Conservation (phyloP, 1,284 basidiomycete species). For the Polyporus tsugae region DNA sequence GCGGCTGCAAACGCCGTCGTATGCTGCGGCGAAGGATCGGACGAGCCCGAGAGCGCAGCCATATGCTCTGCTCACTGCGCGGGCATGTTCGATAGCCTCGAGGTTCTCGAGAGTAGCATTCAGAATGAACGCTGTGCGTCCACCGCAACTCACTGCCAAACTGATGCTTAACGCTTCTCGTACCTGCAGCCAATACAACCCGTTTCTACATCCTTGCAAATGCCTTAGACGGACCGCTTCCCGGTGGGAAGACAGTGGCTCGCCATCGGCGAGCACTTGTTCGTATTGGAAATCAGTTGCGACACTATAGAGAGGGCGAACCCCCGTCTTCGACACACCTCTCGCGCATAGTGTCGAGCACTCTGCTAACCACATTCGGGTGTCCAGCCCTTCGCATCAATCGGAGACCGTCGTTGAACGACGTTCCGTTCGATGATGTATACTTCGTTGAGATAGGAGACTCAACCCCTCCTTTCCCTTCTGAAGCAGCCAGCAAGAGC, state of each 20-base stretch:
- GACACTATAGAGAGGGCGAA: slow-evolving; percentile 14
- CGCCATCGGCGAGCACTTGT: slow-evolving; percentile 49
- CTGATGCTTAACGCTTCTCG: slow-evolving; percentile 10
- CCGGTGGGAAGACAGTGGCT: slow-evolving; percentile 26
- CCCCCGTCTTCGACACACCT: slow-evolving; percentile 31
- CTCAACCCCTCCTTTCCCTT: slow-evolving; percentile 25
- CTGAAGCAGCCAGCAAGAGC: slow-evolving; percentile 10
- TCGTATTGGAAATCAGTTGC: slow-evolving; percentile 41
- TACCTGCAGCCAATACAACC: slow-evolving; percentile 63
- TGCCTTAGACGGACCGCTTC: slow-evolving; percentile 38
- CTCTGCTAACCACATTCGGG: slow-evolving; percentile 43
- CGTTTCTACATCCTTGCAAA: slow-evolving; percentile 66
- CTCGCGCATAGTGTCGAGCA: slow-evolving; percentile 38
- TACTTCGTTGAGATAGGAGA: slow-evolving; percentile 53
- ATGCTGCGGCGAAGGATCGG: slow-evolving; percentile 38
- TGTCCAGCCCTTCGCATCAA: slow-evolving; percentile 60
- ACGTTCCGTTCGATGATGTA: slow-evolving; percentile 61
- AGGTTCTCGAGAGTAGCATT: slow-evolving; percentile 64
- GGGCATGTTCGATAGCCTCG: slow-evolving; percentile 62
- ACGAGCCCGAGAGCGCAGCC: slow-evolving; percentile 62
- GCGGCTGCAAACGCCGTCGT: slow-evolving; percentile 67
- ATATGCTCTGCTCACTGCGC: slow-evolving; percentile 75
- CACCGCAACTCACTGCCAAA: background rate
- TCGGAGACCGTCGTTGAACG: slow-evolving; percentile 60
- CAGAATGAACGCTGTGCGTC: slow-evolving; percentile 67